Base-by-base conservation (phyloP, 169 alveolate genomes). In the Cryptosporidium andersoni region DNA sequence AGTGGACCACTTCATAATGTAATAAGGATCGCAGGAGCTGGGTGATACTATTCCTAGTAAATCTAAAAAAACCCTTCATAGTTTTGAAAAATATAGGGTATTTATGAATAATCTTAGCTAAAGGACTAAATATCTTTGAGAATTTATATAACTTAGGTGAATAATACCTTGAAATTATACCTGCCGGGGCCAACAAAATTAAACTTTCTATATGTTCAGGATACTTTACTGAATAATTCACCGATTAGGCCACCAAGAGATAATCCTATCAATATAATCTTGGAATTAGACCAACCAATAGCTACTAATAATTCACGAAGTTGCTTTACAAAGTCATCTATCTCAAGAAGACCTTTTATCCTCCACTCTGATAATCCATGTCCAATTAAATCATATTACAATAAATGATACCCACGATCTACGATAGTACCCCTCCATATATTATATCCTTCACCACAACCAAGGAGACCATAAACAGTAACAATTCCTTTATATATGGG, bases 111-210 rank as follows among this genome's bases (percentile, higher is more conserved):
- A 55, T 48, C 8, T 42, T 42, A 7, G 49, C 25, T 8, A 45
- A 40, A 3, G 60, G 48, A 7, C 55, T 11, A 6, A 11, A 2
- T 11, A 68, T 58, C 12, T 43, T 58, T n/a, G 67, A 74, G 40
- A 74, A 16, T 56, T 58, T 60, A 43, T 74, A 14, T 60, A 74
- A 25, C 0, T 1, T 2, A 6, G 74, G 85, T 2, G 25, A 45
- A 42, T 74, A 63, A 2, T 74, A 16, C 3, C 42, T 56, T n/a
- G 85, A 34, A 64, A 74, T 42, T 1, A 74, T 25, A 16, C 85
- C 85, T n/a, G 85, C 74, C n/a, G 85, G 85, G 2, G 56, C 55
- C 85, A 74, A 45, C 5, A 60, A 3, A 14, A 74, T 55, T 45
- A 74, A 37, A 9, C 37, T 74, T 2, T 37, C 43, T 3, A 74